A percentile compares a stretch with the other conserved stretches of the same genome.
Conservation (phyloP, 2,329 filamentous ascomycete genomes). For the Metarhizium robertsii region DNA sequence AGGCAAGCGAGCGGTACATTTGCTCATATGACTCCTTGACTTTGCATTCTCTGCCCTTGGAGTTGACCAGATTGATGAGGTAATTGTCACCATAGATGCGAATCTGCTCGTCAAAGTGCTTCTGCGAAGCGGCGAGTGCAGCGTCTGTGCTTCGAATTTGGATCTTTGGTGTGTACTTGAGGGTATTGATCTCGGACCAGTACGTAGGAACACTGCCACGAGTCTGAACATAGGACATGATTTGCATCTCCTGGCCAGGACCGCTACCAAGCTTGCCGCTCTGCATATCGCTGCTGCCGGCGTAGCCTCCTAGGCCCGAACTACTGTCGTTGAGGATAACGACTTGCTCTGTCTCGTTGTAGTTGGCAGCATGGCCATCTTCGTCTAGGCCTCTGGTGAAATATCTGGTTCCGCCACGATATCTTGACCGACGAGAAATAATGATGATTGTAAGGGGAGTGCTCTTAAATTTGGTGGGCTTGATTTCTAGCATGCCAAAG, state of each 20-base stretch:
- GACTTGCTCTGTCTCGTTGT: conserved; percentile 95
- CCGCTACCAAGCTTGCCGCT: conserved; percentile 56
- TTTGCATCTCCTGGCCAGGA: conserved; percentile 67
- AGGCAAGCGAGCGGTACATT: conserved; percentile 68
- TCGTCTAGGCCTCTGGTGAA: conserved; percentile 93
- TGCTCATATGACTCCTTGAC: conserved; percentile 94
- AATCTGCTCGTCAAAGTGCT: conserved; percentile 92
- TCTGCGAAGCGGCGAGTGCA: conserved; percentile 66
- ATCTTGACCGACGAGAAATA: conserved; percentile 80
- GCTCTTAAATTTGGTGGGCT: conserved; percentile 74
- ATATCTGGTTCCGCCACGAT: conserved; percentile 85
- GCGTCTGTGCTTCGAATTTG: conserved; percentile 79
- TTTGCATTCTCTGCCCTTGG: conserved; percentile 79
- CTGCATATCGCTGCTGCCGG: conserved; percentile 65
- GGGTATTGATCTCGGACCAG: conserved; percentile 91
- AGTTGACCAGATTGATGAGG: conserved; percentile 93
- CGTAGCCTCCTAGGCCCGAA: conserved; percentile 69
- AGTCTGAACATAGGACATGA: conserved; percentile 92
- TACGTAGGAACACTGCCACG: conserved; percentile 91
- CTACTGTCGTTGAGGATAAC: conserved; percentile 78
- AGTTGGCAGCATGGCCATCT: conserved; percentile 92
- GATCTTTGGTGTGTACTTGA: conserved; percentile 84
- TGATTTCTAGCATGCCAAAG: conserved; percentile 92
- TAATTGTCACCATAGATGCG: conserved; percentile 92
- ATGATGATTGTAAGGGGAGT: conserved; percentile 77